Percentiles rank a stretch among this genome's conserved stretches.
These are phyloP conservation scores for Harrya chromipes DNA, from an alignment of 768 basidiomycete genomes.

Conservation along the genomic window DNA sequence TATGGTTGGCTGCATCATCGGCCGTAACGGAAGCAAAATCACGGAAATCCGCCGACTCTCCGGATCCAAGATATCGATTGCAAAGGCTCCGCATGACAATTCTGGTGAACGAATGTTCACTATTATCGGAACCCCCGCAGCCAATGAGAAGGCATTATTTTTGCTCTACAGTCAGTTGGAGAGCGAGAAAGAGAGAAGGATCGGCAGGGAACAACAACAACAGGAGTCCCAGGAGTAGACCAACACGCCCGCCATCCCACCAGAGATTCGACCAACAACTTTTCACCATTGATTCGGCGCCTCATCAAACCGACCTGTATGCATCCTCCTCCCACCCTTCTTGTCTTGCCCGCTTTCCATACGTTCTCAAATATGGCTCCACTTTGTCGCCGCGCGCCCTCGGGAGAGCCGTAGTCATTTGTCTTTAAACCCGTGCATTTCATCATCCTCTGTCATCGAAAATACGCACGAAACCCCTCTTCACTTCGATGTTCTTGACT, in stretches of 20 bases:
- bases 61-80: conserved; percentile 97
- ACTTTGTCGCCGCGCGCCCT: conserved; percentile 9
- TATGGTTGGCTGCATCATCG: conserved; percentile 98
- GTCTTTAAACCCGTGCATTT: conserved; percentile 24
- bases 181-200: conserved; percentile 92
- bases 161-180: conserved; percentile 96
- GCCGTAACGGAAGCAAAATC: conserved; percentile 96
- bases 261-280: background rate
- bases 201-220: conserved; percentile 79
- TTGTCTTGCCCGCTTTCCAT: conserved; percentile 24
- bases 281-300: conserved; percentile 17
- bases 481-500: conserved; percentile 30
- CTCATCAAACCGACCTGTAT: conserved; percentile 20
- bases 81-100: conserved; percentile 98
- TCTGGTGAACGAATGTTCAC: conserved; percentile 99
- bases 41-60: conserved; percentile 98
- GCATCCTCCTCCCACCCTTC: conserved; percentile 25
- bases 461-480: conserved; percentile 20
- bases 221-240: conserved; percentile 59
- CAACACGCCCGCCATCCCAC: background rate
- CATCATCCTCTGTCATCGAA: conserved; percentile 16
- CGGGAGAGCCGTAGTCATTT: conserved; percentile 21
- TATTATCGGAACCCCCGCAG: conserved; percentile 92
- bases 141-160: conserved; percentile 97
- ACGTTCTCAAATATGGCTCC: conserved; percentile 9